A percentile compares a stretch with the other conserved stretches of the same genome.
These are phyloP conservation scores for Solanum bulbocastanum DNA, from an alignment of 257 asterid species.

Conservation along the genomic window DNA sequence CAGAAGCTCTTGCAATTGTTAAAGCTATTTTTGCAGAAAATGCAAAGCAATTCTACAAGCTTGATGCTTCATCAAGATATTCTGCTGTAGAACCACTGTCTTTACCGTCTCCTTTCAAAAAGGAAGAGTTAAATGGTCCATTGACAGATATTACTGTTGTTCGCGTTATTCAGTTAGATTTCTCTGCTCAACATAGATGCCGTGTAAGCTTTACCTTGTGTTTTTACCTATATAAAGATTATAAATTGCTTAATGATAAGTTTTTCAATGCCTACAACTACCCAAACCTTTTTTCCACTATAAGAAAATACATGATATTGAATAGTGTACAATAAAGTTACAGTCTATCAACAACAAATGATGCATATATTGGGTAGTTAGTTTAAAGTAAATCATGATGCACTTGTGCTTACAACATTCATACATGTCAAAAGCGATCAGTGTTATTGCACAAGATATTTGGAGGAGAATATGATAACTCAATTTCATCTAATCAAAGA, in stretches of 20 bases:
- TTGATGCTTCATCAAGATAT: conserved; percentile 22
- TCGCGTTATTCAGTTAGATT: conserved; percentile 74
- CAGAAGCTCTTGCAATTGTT: conserved; percentile 70
- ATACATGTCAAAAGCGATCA: neutral
- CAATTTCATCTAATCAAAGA: too few species aligned
- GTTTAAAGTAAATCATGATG: neutral
- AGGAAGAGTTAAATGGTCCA: neutral
- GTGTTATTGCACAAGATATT: too few species aligned
- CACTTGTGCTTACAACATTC: neutral
- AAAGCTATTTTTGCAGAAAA: conserved; percentile 58
- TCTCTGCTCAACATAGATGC: conserved; percentile 86
- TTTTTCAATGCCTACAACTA: neutral
- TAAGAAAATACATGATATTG: neutral
- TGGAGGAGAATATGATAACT: too few species aligned
- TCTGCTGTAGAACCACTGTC: neutral
- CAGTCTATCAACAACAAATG: neutral
- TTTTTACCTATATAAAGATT: neutral
- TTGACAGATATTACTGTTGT: conserved; percentile 36
- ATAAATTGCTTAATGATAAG: neutral
- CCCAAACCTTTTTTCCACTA: neutral
- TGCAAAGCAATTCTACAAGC: conserved; percentile 56
- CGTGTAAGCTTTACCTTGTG: conserved; percentile 46
- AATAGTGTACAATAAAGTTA: neutral
- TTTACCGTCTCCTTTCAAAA: neutral
- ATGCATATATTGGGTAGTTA: neutral